phyloP scores from a whole-genome alignment of 2,329 filamentous ascomycete species.

The Ilyonectria mors-panacis region DNA sequence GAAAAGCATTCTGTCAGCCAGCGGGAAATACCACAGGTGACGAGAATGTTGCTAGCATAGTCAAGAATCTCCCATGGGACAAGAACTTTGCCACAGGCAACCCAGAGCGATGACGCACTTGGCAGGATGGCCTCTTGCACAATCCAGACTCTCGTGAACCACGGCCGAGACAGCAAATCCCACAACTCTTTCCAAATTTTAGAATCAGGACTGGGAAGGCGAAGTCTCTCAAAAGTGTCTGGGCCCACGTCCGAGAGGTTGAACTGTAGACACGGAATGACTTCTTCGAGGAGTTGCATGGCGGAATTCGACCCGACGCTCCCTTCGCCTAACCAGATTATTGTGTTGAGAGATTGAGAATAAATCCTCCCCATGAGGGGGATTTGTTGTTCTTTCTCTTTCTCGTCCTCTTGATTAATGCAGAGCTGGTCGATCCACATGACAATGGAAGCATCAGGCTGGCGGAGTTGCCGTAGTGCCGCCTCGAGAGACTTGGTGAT shows the following conservation, averaged over 20 bases:
- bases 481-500: background rate
- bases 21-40: background rate
- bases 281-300: background rate
- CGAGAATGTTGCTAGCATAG: background rate
- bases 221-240: background rate
- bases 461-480: background rate
- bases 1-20: background rate
- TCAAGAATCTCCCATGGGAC: background rate
- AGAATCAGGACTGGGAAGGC: background rate
- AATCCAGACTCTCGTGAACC: slow-evolving; percentile 8
- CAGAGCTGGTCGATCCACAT: background rate
- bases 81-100: background rate
- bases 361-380: background rate
- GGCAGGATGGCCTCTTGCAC: background rate
- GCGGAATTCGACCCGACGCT: background rate
- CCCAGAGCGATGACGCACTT: background rate
- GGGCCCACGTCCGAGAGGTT: background rate
- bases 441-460: background rate
- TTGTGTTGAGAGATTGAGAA: background rate
- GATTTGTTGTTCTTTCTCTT: background rate
- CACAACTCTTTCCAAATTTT: background rate
- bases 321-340: background rate
- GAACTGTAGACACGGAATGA: background rate
- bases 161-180: background rate
- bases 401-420: background rate